These are phyloP conservation scores for Fusarium longipes DNA, from an alignment of 2,329 filamentous ascomycete genomes.

Conservation along the genomic window DNA sequence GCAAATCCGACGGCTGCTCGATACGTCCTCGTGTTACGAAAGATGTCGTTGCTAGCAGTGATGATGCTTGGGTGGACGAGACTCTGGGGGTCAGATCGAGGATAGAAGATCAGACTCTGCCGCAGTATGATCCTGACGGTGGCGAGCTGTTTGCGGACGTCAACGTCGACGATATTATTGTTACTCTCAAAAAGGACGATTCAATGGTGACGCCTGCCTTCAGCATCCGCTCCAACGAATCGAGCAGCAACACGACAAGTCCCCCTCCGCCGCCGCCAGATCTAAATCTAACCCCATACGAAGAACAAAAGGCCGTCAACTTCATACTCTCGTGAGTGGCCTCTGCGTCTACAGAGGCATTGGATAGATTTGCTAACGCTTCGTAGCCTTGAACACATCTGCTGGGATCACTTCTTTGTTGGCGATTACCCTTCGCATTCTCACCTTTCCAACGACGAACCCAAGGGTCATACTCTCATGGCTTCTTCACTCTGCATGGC, in stretches of 20 bases:
- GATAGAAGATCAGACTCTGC: not conserved
- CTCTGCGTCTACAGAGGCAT: not conserved
- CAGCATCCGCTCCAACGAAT: constrained; percentile 52
- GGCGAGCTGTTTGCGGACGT: constrained; percentile 50
- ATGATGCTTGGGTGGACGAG: constrained; percentile 38
- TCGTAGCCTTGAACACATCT: constrained; percentile 62
- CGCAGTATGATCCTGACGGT: constrained; percentile 12
- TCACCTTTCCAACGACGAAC: constrained; percentile 47
- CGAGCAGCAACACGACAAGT: constrained; percentile 35
- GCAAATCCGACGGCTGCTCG: constrained; percentile 16
- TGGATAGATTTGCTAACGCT: constrained; percentile 6
- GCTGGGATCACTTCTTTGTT: constrained; percentile 61
- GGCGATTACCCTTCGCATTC: constrained; percentile 53
- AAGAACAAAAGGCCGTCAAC: constrained; percentile 62
- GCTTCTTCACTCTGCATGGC: constrained; percentile 57
- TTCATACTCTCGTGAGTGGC: constrained; percentile 63
- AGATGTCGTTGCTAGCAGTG: constrained; percentile 3
- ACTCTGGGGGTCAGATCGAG: constrained; percentile 13
- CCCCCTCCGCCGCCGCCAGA: constrained; percentile 35
- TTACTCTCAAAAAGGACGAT: constrained; percentile 57
- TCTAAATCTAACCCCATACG: constrained; percentile 49
- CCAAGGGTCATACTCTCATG: constrained; percentile 58
- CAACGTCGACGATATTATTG: constrained; percentile 53
- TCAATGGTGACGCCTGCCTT: constrained; percentile 57
- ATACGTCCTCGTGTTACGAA: constrained; percentile 1